Conservation (phyloP, 2,329 filamentous ascomycete genomes). For the Penicillium verrucosum region DNA sequence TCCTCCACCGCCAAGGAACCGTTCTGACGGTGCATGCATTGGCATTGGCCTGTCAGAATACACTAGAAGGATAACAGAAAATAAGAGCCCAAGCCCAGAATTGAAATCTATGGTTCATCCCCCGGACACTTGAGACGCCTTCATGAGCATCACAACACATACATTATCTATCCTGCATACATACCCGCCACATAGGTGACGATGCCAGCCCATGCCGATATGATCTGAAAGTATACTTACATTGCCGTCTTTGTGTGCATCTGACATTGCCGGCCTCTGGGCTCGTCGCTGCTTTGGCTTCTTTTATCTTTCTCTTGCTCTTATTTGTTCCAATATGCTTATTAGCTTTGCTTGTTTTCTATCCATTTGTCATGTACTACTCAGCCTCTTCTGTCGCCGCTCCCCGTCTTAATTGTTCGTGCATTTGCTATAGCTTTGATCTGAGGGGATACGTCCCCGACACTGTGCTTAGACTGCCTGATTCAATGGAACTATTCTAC, state of each 20-base stretch:
- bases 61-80: slow-evolving; percentile 7
- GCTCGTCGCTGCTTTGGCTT: not conserved
- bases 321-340: not conserved
- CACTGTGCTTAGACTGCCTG: slow-evolving; percentile 1
- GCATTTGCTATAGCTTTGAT: slow-evolving; percentile 3
- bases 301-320: not conserved
- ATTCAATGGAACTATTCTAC: not conserved
- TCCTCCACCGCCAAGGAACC: not conserved
- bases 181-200: slow-evolving; percentile 2
- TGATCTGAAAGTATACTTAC: not conserved
- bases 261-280: not conserved
- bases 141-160: slow-evolving; percentile 15
- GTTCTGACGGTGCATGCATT: slow-evolving; percentile 1
- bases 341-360: slow-evolving; percentile 1
- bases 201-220: not conserved
- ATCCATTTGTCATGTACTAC: not conserved
- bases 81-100: slow-evolving; percentile 6
- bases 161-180: slow-evolving; percentile 20
- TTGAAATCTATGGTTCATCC: slow-evolving; percentile 8
- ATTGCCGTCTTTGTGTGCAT: not conserved
- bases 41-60: not conserved
- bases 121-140: slow-evolving; percentile 8
- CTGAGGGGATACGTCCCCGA: slow-evolving; percentile 1
- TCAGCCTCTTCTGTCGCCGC: not conserved
- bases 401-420: not conserved